Base-by-base conservation (phyloP, 2,329 filamentous ascomycete species). In the Microdochium trichocladiopsis region DNA sequence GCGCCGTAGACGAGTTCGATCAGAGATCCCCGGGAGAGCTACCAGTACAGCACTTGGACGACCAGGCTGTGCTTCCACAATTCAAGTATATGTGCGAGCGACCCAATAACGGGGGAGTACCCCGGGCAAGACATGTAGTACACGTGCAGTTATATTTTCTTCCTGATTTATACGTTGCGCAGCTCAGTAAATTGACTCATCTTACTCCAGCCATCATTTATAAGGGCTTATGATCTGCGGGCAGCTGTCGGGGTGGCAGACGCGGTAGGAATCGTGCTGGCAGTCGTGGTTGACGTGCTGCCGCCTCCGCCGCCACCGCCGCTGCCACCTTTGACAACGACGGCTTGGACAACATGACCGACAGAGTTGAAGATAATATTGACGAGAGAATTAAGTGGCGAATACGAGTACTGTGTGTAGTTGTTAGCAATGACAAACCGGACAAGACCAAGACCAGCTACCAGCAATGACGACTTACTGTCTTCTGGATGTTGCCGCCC, bases 291-390 rank as follows among this genome's bases (percentile, higher is more conserved):
- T 12, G 41, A 22, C 18, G 41, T 45, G 21, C n/a, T 22, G 18
- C 41, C 41, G 18, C 41, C 41, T 16, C 33, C 33, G 12, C 41
- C 41, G 21, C 41, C 21, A 22, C 50, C 59, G 37, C 53, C 56
- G 25, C 58, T 52, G 16, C 53, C 52, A 8, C 50, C 48, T 11
- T 60, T 56, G 16, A 60, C 58, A 1, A 65, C 62, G 12, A 64
- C 61, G 1, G 76, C 75, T 55, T 75, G 72, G 24, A 79, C 73
- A 5, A 79, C 74, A 60, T 78, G 76, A 0, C 74, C 74, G 2
- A 70, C 69, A 1, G 70, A 58, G 54, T 79, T 78, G 57, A 75
- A 75, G 6, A 79, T 67, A 49, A 79, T 75, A 50, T 79, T 70
- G 9, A 79, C 73, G 36, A 79, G 63, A 6, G 73, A 64, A 51